Evolutionary conservation across 352 stramenopile genomes (phyloP), one percentile per base, ranked within the genome.

Genomic region (Pythium phragmitis): DNA sequence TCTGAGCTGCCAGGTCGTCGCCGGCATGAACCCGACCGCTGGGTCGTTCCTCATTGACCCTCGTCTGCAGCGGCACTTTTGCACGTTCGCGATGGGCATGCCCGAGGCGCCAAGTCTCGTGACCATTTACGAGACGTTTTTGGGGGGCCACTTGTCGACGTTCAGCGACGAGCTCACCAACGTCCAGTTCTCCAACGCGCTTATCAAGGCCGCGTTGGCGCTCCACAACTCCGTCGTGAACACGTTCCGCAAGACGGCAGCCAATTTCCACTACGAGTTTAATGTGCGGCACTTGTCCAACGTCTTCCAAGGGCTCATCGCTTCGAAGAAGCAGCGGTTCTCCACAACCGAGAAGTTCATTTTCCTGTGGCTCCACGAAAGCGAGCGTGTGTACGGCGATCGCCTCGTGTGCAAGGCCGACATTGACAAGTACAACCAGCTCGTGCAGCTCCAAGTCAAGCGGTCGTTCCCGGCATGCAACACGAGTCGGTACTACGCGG

Each of bases 261-360:
- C 86, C 7, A 99, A 99, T 65, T 99, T 99, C 67, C 96, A 99
- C 78, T 99, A 99, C 75, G 94, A 99, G 75, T 99, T 99, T 71
- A 98, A 98, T 55, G 96, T 99, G 45, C 89, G 96, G 6, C 91
- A 99, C 68, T 79, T 99, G 30, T 96, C 82, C 37, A 98, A 98
- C 60, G 91, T 99, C 1, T 99, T 99, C 70, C 96, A 99, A 70
- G 96, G 96, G 5, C 74, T 99, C 21, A 94, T 99, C 34, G 89
- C 96, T 0, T 96, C 89, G 2, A 94, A 97, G 57, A 96, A 96
- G 47, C 79, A 94, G 49, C 89, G 97, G 12, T 98, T 98, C 60
- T 83, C 83, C 13, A 87, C 78, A 7, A 75, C 89, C 0, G 93
- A 98, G 47, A 99, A 98, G 69, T 98, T 99, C 41, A 88, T 98